Percentiles rank a stretch among this genome's conserved stretches.
Conservation (phyloP, 2,329 filamentous ascomycete genomes). For the Penicillium oxalicum region DNA sequence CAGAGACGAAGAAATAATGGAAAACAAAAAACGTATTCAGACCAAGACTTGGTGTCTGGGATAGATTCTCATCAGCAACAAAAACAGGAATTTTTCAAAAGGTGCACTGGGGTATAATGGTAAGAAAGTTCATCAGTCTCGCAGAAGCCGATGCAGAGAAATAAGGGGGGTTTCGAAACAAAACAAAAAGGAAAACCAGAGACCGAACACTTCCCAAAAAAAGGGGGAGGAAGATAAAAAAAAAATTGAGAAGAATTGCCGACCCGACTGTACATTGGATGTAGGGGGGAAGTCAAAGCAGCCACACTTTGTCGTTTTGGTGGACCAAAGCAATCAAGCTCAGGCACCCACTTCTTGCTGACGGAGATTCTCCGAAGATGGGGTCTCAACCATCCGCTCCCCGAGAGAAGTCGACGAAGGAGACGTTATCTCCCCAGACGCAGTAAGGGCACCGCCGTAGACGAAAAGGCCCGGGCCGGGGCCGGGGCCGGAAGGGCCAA, state of each 20-base stretch:
- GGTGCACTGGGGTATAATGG: slow-evolving; percentile 14
- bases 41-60: neutral
- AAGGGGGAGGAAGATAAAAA: neutral
- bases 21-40: neutral
- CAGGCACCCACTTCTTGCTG: slow-evolving; percentile 19
- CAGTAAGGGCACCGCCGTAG: slow-evolving; percentile 9
- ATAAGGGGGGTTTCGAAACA: neutral
- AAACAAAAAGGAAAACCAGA: neutral
- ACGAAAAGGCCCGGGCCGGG: slow-evolving; percentile 2
- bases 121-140: slow-evolving; percentile 8
- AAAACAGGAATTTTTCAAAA: neutral
- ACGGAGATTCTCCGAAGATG: slow-evolving; percentile 19
- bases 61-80: no score
- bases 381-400: slow-evolving; percentile 14
- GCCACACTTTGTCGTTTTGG: no score
- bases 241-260: no score
- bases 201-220: neutral
- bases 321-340: neutral
- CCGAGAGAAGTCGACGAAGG: slow-evolving; percentile 14
- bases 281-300: no score
- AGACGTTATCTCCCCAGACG: slow-evolving; percentile 10
- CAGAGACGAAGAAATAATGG: neutral
- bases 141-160: neutral
- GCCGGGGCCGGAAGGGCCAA: slow-evolving; percentile 3
- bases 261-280: no score